Conservation (phyloP, 768 basidiomycete species). For the Glaciozyma martinii region DNA sequence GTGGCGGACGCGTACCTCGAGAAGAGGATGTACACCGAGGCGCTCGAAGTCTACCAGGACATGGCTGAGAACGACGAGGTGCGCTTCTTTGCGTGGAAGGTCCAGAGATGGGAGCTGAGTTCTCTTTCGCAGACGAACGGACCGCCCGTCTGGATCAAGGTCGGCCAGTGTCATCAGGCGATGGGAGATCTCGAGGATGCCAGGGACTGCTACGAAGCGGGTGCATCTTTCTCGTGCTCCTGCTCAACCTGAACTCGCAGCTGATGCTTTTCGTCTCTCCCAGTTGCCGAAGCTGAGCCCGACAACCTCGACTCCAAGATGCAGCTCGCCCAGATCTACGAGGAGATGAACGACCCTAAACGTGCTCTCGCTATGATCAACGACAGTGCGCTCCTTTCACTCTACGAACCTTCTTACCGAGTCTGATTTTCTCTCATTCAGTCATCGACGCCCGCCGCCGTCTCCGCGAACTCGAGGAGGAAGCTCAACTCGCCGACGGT, state of each 20-base stretch:
- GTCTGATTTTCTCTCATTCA: not conserved
- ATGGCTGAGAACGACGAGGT: conserved; percentile 68
- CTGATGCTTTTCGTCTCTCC: not conserved
- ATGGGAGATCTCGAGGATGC: conserved; percentile 66
- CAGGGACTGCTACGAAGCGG: conserved; percentile 67
- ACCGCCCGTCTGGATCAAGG: conserved; percentile 47
- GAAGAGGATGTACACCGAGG: conserved; percentile 63
- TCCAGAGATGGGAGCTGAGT: not conserved
- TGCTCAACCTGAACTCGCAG: not conserved
- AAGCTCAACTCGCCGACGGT: not conserved
- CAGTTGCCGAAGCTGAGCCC: conserved; percentile 68
- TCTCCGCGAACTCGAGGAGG: not conserved
- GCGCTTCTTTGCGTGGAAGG: conserved; percentile 34
- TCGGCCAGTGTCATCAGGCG: conserved; percentile 72
- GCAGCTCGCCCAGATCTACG: conserved; percentile 82
- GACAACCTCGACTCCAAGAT: conserved; percentile 73
- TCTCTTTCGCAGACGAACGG: conserved; percentile 27
- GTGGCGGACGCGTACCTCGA: conserved; percentile 80
- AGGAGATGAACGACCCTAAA: conserved; percentile 66
- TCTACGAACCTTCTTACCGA: not conserved
- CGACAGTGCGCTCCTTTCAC: conserved; percentile 51
- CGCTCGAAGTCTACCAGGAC: conserved; percentile 67
- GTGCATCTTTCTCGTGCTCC: conserved; percentile 40
- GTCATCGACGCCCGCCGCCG: conserved; percentile 2
- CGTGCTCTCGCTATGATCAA: conserved; percentile 76